phyloP scores from a whole-genome alignment of 23 red algal genomes.

The Gracilariopsis chorda region DNA sequence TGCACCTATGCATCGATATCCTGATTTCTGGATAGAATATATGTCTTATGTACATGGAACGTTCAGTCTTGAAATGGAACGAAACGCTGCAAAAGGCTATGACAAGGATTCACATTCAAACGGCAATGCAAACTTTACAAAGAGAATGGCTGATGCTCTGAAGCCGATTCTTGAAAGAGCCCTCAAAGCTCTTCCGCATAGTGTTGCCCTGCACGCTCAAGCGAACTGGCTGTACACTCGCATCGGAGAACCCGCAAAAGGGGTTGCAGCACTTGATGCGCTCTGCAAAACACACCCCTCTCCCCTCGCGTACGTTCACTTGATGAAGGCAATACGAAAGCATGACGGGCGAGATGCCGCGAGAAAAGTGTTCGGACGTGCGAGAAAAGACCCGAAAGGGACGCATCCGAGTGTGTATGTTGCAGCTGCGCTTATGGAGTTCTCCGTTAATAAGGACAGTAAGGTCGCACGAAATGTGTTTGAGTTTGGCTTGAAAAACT shows the following conservation, averaged over 20 bases:
- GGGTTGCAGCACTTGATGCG: slow-evolving; percentile 51
- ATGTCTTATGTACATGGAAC: slow-evolving; percentile 42
- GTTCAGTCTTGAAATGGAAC: slow-evolving; percentile 10
- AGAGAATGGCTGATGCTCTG: slow-evolving; percentile 16
- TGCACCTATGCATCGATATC: slow-evolving; percentile 72
- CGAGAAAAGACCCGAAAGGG: slow-evolving; percentile 61
- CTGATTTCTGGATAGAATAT: slow-evolving; percentile 85
- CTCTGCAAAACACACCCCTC: slow-evolving; percentile 43
- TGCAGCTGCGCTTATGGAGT: slow-evolving; percentile 84
- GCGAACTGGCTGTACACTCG: slow-evolving; percentile 39
- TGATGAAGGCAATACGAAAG: slow-evolving; percentile 67
- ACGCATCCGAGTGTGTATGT: slow-evolving; percentile 58
- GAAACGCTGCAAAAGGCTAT: neutral
- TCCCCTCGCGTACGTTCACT: slow-evolving; percentile 70
- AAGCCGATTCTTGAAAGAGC: slow-evolving; percentile 53
- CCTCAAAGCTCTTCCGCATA: slow-evolving; percentile 54
- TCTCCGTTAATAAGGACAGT: slow-evolving; percentile 71
- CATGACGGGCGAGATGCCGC: slow-evolving; percentile 58
- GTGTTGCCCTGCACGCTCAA: slow-evolving; percentile 54
- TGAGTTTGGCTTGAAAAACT: slow-evolving; percentile 80
- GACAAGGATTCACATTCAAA: slow-evolving; percentile 6
- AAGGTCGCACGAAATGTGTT: slow-evolving; percentile 83
- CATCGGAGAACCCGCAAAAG: slow-evolving; percentile 32
- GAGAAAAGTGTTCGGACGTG: slow-evolving; percentile 76
- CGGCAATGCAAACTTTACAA: neutral